Evolutionary conservation across 345 rosid species (phyloP), one percentile per base, ranked within the genome.

Genomic region (Salix caprea): DNA sequence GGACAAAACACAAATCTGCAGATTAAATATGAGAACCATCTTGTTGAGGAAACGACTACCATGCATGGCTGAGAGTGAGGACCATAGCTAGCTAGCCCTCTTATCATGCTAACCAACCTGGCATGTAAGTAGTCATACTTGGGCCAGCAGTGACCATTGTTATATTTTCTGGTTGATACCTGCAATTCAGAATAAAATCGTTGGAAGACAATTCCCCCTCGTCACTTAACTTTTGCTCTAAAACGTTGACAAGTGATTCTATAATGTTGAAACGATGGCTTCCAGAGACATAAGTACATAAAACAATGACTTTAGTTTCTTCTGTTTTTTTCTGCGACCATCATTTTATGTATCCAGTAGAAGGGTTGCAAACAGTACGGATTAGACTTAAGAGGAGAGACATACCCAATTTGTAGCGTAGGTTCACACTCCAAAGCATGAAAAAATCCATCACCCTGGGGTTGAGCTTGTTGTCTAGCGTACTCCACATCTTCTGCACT

Each of bases 381-480:
- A 58, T 58, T 24, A 58, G 14, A 58, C 2, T 58, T 12, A 4
- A n/a, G 64, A 58, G 14, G 8, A 28, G 5, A 73, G 39, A 9
- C 79, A 28, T 91, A 95, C 99, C 99, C 96, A 21, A 93, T 92
- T 72, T 95, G 98, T 77, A 93, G 81, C 28, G 96, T 91, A 36
- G 99, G 97, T 75, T 93, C 97, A 71, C 94, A 93, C 16, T 90
- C 94, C 86, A 93, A 75, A 21, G 92, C 93, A 75, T 95, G 98
- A 36, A 89, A 95, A 85, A 95, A 95, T 73, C 82, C 86, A 46
- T 90, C 91, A 11, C 80, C 78, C 28, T 89, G 89, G 24, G 85
- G 82, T 32, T 86, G 94, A 77, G 76, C 83, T 67, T 75, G 84
- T 70, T 89, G 92, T 50, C 90, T 80, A 28, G 83, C 89, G 65